Base-by-base conservation (phyloP, 179 eudicot species). In the Drosera spatulata region DNA sequence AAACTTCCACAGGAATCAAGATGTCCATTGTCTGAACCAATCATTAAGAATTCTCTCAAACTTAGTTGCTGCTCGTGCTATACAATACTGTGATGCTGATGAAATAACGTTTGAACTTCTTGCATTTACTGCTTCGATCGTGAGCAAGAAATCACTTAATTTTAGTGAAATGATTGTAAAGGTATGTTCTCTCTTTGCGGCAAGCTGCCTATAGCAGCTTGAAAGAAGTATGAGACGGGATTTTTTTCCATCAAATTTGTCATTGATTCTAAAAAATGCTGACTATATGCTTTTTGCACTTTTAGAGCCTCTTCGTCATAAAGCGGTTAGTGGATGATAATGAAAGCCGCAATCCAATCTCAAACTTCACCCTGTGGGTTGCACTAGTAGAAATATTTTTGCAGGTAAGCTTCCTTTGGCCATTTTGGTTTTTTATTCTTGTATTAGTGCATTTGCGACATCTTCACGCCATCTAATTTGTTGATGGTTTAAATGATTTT, bases 11-110 rank as follows among this genome's bases (percentile, higher is more conserved):
- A 94, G 99, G 85, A 86, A 85, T 64, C 95, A 91, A 71, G 85
- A 80, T 66, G 66, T 79, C 59, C 59, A 77, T 55, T 62, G 64
- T 61, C 64, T 72, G 62, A 79, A 72, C 66, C 99, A 94, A 64
- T 85, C 96, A 10, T 71, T 94, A 58, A 80, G 87, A 75, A 94
- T 87, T 70, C 87, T 94, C 69, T 71, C 82, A 59, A 94, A 91
- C 73, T 59, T 94, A 72, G 85, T 84, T 41, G 87, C 86, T 41
- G 95, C 96, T 69, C 91, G 87, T 50, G 94, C 96, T 61, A 64
- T 94, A 61, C 55, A 59, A 70, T 74, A 76, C 66, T 60, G 63
- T 70, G 82, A 72, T 15, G 75, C 84, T 59, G 86, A 91, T 72
- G 95, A 87, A 75, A 82, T 90, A 43, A 74, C 71, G 44, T 72